Evolutionary conservation across 23 red algal species (phyloP), one percentile per base, ranked within the genome.

Genomic region (Gracilaria gracilis): DNA sequence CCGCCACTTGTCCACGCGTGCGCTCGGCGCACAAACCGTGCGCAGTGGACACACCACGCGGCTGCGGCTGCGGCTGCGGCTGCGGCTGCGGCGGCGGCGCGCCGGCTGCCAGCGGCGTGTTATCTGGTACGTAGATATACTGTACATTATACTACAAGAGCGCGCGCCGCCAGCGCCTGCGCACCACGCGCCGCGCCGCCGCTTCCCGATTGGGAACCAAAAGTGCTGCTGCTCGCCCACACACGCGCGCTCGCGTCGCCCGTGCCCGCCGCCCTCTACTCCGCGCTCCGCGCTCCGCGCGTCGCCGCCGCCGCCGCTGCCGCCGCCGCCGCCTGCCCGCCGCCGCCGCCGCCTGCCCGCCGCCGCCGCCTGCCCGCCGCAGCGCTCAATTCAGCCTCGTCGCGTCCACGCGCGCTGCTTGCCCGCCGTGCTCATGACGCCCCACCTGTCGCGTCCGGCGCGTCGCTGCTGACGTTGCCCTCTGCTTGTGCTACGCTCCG

Each of bases 381-480:
- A 2, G 37, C 15, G 20, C 4, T 16, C 34, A 74, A 42, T 42
- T 23, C 69, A 29, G 9, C 16, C 16, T 44, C 69, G 39, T 46
- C 69, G 69, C 69, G 69, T 46, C 69, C 37, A 32, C 38, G 32
- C 64, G 64, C 64, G 64, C 31, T 19, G 64, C 31, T 37, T 0
- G 9, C 17, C 9, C 64, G 33, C 62, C 62, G 62, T 28, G 39
- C 72, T 20, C 72, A 77, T 77, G 72, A 46, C 72, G 72, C 42
- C 39, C 72, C 40, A 29, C 9, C 12, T 20, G 23, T 12, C 27
- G 27, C 72, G 46, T 77, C 4, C 46, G 72, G 72, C 72, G 72
- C 72, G 38, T 77, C 39, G 72, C 27, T 77, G 40, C 40, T 77
- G 72, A 77, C 72, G 72, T 50, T 13, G 72, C 38, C 72, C 42